These are phyloP conservation scores for Pelagophyceae sp. DNA, from an alignment of 352 stramenopile species.

Conservation along the genomic window DNA sequence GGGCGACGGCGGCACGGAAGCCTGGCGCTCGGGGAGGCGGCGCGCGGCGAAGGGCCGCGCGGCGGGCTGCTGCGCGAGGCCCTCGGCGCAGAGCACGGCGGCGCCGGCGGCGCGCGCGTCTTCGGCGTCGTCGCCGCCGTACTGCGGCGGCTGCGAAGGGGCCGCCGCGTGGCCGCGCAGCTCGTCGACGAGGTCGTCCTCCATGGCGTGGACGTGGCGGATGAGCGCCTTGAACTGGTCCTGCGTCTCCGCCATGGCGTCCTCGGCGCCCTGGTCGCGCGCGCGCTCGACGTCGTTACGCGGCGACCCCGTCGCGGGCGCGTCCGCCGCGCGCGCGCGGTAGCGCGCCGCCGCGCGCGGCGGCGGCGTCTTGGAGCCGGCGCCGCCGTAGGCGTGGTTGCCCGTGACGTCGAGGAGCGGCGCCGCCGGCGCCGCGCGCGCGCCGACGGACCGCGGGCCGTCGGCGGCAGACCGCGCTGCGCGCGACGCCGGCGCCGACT, in stretches of 20 bases:
- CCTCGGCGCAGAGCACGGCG: background rate
- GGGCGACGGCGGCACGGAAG: too few relatives aligned
- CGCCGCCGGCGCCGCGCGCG: constrained; percentile 1
- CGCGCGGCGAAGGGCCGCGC: background rate
- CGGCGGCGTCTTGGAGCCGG: background rate
- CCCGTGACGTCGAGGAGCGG: background rate
- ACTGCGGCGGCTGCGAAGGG: background rate
- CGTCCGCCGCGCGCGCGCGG: too few relatives aligned
- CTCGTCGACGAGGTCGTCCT: constrained; percentile 14
- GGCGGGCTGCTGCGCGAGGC: background rate
- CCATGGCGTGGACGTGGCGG: constrained; percentile 5
- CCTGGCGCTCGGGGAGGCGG: background rate
- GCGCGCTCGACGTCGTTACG: background rate
- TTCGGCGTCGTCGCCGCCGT: background rate
- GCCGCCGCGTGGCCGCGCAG: background rate
- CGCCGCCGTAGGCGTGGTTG: background rate
- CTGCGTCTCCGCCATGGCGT: background rate
- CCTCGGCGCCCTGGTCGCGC: background rate
- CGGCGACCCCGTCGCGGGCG: background rate
- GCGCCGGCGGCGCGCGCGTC: background rate
- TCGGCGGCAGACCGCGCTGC: background rate
- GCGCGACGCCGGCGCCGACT: background rate
- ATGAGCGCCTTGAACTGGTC: constrained; percentile 9
- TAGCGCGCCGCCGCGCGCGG: background rate
- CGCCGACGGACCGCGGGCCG: background rate